A percentile compares a stretch with the other conserved stretches of the same genome.
phyloP scores from a whole-genome alignment of 129 eudicot species.

The Lactuca sativa region DNA sequence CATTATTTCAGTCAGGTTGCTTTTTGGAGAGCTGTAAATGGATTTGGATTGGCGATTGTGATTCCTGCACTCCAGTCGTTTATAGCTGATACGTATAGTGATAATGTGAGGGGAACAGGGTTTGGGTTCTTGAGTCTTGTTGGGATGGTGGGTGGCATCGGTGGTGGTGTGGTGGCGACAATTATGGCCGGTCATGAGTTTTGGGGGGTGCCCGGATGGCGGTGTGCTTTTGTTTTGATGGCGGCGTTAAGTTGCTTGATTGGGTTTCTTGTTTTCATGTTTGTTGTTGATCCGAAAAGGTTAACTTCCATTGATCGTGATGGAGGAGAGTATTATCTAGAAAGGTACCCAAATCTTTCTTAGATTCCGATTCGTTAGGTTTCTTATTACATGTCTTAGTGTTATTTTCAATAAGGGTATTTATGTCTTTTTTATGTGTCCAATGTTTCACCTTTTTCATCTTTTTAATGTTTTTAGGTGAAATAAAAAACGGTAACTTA shows the following conservation, averaged over 20 bases:
- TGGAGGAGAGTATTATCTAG: constrained; percentile 26
- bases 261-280: constrained; percentile 64
- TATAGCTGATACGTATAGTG: constrained; percentile 85
- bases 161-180: constrained; percentile 93
- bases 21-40: constrained; percentile 91
- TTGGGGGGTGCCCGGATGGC: constrained; percentile 93
- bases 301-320: constrained; percentile 7
- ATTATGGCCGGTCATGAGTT: constrained; percentile 87
- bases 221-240: constrained; percentile 70
- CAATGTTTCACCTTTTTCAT: neutral
- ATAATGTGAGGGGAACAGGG: constrained; percentile 79
- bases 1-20: constrained; percentile 67
- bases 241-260: constrained; percentile 67
- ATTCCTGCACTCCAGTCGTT: constrained; percentile 96
- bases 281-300: constrained; percentile 82
- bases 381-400: no score
- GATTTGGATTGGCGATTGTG: constrained; percentile 93
- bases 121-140: constrained; percentile 82
- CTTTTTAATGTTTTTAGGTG: neutral
- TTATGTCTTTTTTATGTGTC: neutral
- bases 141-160: constrained; percentile 89
- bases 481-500: no score
- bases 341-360: constrained; percentile 40
- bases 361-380: neutral
- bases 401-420: no score